Evolutionary conservation across 805 yeast genomes (phyloP), one percentile per base, ranked within the genome.

Genomic region (Monosporozyma unispora): DNA sequence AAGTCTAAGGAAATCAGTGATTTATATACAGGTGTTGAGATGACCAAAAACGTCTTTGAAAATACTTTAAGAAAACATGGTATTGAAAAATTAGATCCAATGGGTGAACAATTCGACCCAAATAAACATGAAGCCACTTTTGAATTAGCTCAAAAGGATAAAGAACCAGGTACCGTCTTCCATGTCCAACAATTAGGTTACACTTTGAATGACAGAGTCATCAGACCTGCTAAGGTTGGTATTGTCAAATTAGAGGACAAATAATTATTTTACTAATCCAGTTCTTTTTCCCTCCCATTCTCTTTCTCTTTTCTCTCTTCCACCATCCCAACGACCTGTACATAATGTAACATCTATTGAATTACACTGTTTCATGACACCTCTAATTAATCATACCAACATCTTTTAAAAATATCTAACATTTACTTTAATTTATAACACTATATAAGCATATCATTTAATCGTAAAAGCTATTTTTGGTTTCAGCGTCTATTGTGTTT

Each of bases 201-300:
- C 72, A 81, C 83, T 52, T 76, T 88, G 62, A 88, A 88, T 71
- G 80, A 84, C 59, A 79, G 97, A 66, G 96, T 89, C 31, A 76
- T 89, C 65, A 80, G 97, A 71, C 95, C 97, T 29, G 96, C 97
- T 51, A 89, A 89, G 76, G 97, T 89, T 57, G 97, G 97, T 59
- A 79, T 89, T 62, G 96, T 89, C 57, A 87, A 84, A 72, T 79
- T 69, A 8, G 49, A 50, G 16, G 52, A 52, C 48, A 23, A 33
- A 25, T 45, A 45, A 25, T 16, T 19, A 9, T 10, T 10, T 10
- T 22, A 18, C 9, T 23, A 8, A 40, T n/a, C n/a, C n/a, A n/a
- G n/a, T n/a, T n/a, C n/a, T n/a, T n/a, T n/a, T n/a, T n/a, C n/a
- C n/a, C n/a, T n/a, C n/a, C 12, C 33, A n/a, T 41, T 3, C 12